These are phyloP conservation scores for Lagenidium sp. DNA, from an alignment of 352 stramenopile species.

Conservation along the genomic window DNA sequence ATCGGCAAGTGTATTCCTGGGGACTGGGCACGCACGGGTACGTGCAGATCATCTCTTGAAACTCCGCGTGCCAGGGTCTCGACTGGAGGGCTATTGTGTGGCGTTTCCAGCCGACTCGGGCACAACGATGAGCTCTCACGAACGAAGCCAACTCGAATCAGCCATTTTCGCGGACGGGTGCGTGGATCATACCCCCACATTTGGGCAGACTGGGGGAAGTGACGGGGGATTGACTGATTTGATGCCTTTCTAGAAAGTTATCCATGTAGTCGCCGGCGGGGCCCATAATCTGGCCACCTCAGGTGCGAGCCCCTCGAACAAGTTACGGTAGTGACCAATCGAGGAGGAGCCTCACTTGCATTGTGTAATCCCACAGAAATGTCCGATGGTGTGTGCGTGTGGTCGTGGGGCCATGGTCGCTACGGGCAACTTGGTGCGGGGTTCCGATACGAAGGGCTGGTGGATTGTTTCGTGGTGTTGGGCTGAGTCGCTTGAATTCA, in stretches of 20 bases:
- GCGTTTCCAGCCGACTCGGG: constrained; percentile 34
- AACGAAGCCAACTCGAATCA: constrained; percentile 56
- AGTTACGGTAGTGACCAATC: too few relatives aligned
- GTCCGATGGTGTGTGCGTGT: constrained; percentile 45
- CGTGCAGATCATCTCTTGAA: too few relatives aligned
- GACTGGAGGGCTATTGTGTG: too few relatives aligned
- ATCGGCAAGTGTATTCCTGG: constrained; percentile 79
- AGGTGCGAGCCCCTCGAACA: too few relatives aligned
- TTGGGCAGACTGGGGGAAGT: background rate
- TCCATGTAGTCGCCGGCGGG: constrained; percentile 36
- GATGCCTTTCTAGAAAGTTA: constrained; percentile 49
- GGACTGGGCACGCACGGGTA: constrained; percentile 57
- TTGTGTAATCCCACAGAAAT: constrained; percentile 25
- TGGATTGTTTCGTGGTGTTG: constrained; percentile 3
- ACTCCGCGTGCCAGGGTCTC: too few relatives aligned
- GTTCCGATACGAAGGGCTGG: background rate
- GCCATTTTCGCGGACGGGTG: constrained; percentile 57
- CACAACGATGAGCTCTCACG: constrained; percentile 47
- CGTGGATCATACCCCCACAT: background rate
- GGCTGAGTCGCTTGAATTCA: too few relatives aligned
- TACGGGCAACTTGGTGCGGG: constrained; percentile 67
- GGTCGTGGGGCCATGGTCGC: constrained; percentile 51
- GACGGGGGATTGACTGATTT: background rate
- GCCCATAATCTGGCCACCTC: constrained; percentile 58
- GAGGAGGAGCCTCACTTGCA: background rate